Evolutionary conservation across 2,329 filamentous ascomycete species (phyloP).

Genomic region (Pseudogymnoascus sp.): DNA sequence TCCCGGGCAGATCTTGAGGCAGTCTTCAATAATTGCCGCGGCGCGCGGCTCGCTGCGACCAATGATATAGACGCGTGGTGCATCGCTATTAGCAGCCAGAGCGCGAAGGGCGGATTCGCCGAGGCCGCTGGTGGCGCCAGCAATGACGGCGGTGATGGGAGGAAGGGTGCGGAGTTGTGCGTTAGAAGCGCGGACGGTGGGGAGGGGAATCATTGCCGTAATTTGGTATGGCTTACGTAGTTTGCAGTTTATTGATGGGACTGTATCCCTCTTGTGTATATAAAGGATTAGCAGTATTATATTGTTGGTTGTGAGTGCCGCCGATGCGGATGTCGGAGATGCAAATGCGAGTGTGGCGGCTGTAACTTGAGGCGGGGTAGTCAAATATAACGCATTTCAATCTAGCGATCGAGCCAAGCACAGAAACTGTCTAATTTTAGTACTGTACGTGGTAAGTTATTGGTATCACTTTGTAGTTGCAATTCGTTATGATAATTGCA

Average conservation of each 20-base stretch:
- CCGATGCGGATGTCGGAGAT: not conserved
- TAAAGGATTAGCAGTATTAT: not conserved
- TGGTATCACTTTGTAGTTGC: too few relatives aligned
- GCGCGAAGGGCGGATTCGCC: slow-evolving; percentile 11
- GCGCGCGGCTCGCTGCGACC: slow-evolving; percentile 26
- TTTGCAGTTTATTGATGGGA: not conserved
- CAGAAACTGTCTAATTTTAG: too few relatives aligned
- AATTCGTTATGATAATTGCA: too few relatives aligned
- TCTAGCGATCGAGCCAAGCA: not conserved
- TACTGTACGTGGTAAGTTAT: too few relatives aligned
- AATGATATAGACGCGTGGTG: slow-evolving; percentile 29
- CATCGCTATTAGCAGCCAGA: not conserved
- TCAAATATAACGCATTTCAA: not conserved
- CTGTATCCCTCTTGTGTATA: too few relatives aligned
- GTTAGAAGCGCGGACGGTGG: slow-evolving; percentile 12
- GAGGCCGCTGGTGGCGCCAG: slow-evolving; percentile 13
- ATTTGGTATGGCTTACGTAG: not conserved
- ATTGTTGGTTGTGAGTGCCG: not conserved
- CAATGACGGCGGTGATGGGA: slow-evolving; percentile 7
- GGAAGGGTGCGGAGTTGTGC: slow-evolving; percentile 5
- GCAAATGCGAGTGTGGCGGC: not conserved
- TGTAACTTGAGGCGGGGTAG: not conserved
- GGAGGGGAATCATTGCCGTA: slow-evolving; percentile 9
- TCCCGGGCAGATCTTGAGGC: slow-evolving; percentile 23
- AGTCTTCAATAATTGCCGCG: slow-evolving; percentile 24